Percentiles rank a stretch among this genome's conserved stretches.
phyloP scores from a whole-genome alignment of 2,329 filamentous ascomycete genomes.

The Massarina eburnea region DNA sequence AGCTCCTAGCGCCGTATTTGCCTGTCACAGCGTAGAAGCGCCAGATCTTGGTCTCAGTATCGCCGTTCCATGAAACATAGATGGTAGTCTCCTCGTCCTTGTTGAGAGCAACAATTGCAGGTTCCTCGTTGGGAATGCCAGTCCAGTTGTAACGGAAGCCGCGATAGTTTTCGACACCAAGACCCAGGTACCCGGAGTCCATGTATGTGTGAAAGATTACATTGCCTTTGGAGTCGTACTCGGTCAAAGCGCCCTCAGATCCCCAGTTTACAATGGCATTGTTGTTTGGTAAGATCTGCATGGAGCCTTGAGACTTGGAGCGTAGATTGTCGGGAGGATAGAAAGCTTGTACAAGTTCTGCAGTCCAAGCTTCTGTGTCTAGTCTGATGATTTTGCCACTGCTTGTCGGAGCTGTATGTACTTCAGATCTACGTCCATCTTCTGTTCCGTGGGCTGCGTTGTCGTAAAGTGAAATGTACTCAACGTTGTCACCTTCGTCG shows the following conservation, averaged over 20 bases:
- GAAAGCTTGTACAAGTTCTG: constrained; percentile 44
- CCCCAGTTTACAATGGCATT: constrained; percentile 56
- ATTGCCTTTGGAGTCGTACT: constrained; percentile 47
- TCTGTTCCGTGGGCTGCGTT: constrained; percentile 31
- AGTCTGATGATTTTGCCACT: constrained; percentile 45
- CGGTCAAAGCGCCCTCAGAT: constrained; percentile 48
- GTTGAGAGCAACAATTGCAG: constrained; percentile 18
- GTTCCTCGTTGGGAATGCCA: constrained; percentile 11
- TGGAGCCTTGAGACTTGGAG: constrained; percentile 40
- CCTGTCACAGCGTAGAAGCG: constrained; percentile 28
- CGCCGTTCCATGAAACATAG: constrained; percentile 33
- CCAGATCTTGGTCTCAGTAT: constrained; percentile 27
- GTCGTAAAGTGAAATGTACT: constrained; percentile 44
- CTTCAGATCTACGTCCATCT: constrained; percentile 37
- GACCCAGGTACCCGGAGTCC: constrained; percentile 11
- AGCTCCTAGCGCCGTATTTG: constrained; percentile 6
- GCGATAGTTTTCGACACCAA: constrained; percentile 40
- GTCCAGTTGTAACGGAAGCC: constrained; percentile 31
- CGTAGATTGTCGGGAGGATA: constrained; percentile 37
- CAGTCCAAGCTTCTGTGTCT: constrained; percentile 44
- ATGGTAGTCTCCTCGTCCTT: constrained; percentile 11
- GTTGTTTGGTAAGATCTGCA: constrained; percentile 16
- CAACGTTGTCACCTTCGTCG: constrained; percentile 42
- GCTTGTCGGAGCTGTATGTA: constrained; percentile 22
- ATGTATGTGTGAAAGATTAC: constrained; percentile 34